These are phyloP conservation scores for Aspergillus nanangensis DNA, from an alignment of 495 filamentous ascomycete species.

Conservation along the genomic window DNA sequence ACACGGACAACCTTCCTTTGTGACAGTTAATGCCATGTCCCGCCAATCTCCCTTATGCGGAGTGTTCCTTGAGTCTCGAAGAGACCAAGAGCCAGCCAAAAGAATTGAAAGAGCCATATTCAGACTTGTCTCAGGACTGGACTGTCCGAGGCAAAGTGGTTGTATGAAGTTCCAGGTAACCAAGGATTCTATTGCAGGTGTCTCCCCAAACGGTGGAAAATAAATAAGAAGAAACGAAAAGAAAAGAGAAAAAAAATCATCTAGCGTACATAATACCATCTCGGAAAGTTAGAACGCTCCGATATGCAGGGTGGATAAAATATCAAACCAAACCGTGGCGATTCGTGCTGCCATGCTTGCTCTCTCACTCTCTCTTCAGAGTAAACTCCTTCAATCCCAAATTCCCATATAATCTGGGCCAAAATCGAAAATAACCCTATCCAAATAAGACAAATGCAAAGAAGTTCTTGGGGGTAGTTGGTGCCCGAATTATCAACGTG, in stretches of 20 bases:
- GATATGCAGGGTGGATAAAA: slow-evolving; percentile 15
- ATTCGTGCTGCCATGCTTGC: slow-evolving; percentile 26
- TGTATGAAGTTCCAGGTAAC: no score
- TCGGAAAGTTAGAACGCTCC: slow-evolving; percentile 6
- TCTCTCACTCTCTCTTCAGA: slow-evolving; percentile 13
- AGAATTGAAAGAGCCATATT: no score
- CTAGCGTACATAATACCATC: slow-evolving; percentile 17
- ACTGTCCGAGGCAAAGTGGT: no score
- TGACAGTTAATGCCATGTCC: no score
- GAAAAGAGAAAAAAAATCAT: slow-evolving; percentile 3
- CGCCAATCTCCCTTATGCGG: no score
- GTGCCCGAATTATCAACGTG: slow-evolving; percentile 6
- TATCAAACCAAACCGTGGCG: slow-evolving; percentile 12
- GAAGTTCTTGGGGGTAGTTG: slow-evolving; percentile 2
- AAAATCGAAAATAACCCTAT: slow-evolving; percentile 7
- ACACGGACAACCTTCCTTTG: no score
- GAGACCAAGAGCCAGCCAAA: no score
- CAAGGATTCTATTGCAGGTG: neutral
- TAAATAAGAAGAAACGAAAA: neutral
- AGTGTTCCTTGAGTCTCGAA: no score
- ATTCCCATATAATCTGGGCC: slow-evolving; percentile 20
- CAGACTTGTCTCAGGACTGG: no score
- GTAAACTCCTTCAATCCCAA: slow-evolving; percentile 40
- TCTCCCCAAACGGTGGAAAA: slow-evolving; percentile 1
- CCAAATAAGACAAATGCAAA: slow-evolving; percentile 5